Conservation (phyloP, 768 basidiomycete genomes). For the Lactarius evosmus region DNA sequence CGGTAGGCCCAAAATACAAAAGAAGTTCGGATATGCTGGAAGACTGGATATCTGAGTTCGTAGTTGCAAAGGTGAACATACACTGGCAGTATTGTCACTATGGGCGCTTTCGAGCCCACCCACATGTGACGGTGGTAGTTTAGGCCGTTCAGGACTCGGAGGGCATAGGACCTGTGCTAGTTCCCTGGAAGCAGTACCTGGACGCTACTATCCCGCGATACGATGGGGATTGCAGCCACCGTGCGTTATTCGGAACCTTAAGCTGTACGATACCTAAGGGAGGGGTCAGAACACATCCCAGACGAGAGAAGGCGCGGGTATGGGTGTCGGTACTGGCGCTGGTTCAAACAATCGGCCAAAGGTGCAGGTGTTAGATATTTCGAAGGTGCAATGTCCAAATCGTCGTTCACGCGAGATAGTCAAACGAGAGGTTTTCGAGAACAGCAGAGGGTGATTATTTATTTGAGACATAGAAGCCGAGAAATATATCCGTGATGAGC, state of each 20-base stretch:
- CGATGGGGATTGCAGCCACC: neutral
- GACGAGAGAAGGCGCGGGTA: neutral
- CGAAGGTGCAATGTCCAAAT: too few relatives aligned
- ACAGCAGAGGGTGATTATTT: too few relatives aligned
- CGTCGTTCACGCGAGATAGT: too few relatives aligned
- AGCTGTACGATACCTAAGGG: neutral
- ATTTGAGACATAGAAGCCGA: too few relatives aligned
- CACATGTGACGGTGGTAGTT: neutral
- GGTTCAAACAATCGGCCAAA: neutral
- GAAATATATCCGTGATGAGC: too few relatives aligned
- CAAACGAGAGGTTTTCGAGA: too few relatives aligned
- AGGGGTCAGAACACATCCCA: neutral
- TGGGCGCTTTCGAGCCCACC: neutral
- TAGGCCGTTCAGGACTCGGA: too few relatives aligned
- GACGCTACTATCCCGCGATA: neutral
- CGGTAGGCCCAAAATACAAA: too few relatives aligned
- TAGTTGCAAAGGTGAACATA: neutral
- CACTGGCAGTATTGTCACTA: neutral
- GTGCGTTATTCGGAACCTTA: neutral
- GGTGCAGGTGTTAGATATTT: neutral
- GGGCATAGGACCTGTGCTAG: too few relatives aligned
- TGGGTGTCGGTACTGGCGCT: too few relatives aligned
- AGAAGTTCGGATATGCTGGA: too few relatives aligned
- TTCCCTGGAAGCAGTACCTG: neutral
- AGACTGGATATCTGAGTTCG: too few relatives aligned